Percentiles rank a stretch among this genome's conserved stretches.
These are phyloP conservation scores for Mycena rebaudengoi DNA, from an alignment of 768 basidiomycete species.

Conservation along the genomic window DNA sequence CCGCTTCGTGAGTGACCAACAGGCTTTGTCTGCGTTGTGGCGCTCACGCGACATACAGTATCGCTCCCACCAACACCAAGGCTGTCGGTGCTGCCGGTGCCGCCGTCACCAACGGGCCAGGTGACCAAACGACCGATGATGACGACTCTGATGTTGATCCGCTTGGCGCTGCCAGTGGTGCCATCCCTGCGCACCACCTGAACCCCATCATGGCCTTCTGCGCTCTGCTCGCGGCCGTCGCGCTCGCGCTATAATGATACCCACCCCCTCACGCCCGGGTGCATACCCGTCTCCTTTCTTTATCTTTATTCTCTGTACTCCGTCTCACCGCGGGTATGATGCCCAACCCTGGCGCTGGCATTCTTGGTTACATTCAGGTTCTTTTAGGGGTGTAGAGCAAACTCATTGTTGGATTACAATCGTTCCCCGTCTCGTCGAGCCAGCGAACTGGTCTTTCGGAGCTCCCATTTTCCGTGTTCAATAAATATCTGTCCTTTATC, in stretches of 20 bases:
- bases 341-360: constrained; percentile 25
- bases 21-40: background rate
- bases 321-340: constrained; percentile 22
- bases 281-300: constrained; percentile 13
- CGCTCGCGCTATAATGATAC: constrained; percentile 32
- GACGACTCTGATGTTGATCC: constrained; percentile 33
- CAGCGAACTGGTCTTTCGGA: constrained; percentile 29
- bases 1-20: constrained; percentile 12
- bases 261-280: constrained; percentile 25
- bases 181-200: constrained; percentile 47
- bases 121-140: constrained; percentile 6
- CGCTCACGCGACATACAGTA: background rate
- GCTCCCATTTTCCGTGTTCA: constrained; percentile 22
- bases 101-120: constrained; percentile 14
- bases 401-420: constrained; percentile 16
- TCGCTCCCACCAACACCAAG: background rate
- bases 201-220: constrained; percentile 52
- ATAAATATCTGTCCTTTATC: constrained; percentile 12
- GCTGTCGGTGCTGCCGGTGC: constrained; percentile 21
- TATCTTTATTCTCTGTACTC: constrained; percentile 23
- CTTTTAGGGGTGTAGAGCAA: constrained; percentile 26
- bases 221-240: constrained; percentile 47
- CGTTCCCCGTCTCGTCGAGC: constrained; percentile 26
- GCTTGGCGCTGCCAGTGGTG: constrained; percentile 56
- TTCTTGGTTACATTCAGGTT: constrained; percentile 16